These are phyloP conservation scores for Aureobasidium subglaciale DNA, from an alignment of 2,329 filamentous ascomycete genomes.

Conservation along the genomic window DNA sequence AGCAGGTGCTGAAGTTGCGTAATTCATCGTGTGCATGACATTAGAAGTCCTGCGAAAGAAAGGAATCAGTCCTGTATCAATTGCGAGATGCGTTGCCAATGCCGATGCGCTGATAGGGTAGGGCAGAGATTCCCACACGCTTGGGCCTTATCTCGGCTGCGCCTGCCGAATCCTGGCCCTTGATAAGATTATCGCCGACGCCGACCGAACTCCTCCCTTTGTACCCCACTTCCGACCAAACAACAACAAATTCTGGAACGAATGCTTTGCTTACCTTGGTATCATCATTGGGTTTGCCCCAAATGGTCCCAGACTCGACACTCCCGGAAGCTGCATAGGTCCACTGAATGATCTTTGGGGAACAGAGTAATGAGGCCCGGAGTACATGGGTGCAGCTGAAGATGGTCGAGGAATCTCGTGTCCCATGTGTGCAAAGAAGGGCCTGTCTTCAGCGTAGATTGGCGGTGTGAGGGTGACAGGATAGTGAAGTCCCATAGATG, in stretches of 20 bases:
- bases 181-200: neutral
- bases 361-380: conserved; percentile 32
- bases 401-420: conserved; percentile 47
- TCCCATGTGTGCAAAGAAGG: conserved; percentile 42
- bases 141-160: conserved; percentile 7
- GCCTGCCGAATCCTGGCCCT: conserved; percentile 2
- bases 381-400: conserved; percentile 40
- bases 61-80: conserved; percentile 12
- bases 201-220: neutral
- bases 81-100: conserved; percentile 3
- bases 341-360: conserved; percentile 32
- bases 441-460: conserved; percentile 39
- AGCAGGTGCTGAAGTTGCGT: conserved; percentile 57
- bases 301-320: conserved; percentile 52
- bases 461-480: conserved; percentile 41
- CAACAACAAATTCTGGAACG: neutral
- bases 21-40: conserved; percentile 50
- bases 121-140: neutral
- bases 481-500: conserved; percentile 42
- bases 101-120: conserved; percentile 10
- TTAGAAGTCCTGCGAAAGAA: conserved; percentile 33
- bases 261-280: conserved; percentile 16
- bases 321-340: conserved; percentile 45
- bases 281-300: conserved; percentile 13
- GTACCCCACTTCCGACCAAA: neutral